A percentile compares a stretch with the other conserved stretches of the same genome.
phyloP scores from a whole-genome alignment of 345 rosid genomes.

The Abelmoschus esculentus region DNA sequence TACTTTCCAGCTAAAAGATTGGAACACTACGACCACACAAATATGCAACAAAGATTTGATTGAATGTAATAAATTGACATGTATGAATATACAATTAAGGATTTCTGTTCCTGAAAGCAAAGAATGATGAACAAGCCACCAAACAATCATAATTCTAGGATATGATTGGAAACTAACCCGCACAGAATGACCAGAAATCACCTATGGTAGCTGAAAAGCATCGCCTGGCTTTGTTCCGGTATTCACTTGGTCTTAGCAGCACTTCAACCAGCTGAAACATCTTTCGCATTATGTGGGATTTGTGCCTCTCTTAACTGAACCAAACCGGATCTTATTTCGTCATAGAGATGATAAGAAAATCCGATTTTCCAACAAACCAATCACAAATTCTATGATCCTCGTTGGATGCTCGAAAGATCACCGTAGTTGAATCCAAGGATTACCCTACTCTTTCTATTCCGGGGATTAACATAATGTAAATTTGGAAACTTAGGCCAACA shows the following conservation, averaged over 20 bases:
- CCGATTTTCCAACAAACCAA: neutral
- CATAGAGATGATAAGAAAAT: neutral
- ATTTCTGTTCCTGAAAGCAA: constrained; percentile 5
- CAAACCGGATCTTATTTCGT: constrained; percentile 2
- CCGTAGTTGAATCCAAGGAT: neutral
- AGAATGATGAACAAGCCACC: constrained; percentile 6
- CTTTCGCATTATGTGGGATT: neutral
- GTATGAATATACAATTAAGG: constrained; percentile 12
- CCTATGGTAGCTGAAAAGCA: neutral
- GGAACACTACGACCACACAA: neutral
- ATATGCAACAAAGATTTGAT: neutral
- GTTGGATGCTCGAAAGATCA: constrained; percentile 1
- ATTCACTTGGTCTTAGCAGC: neutral
- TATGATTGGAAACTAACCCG: constrained; percentile 3
- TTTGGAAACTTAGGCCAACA: constrained; percentile 11
- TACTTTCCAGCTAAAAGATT: constrained; percentile 10
- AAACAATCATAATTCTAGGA: neutral
- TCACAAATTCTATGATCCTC: neutral
- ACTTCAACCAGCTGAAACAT: neutral
- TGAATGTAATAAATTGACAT: neutral
- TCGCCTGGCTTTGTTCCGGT: neutral
- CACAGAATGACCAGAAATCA: neutral
- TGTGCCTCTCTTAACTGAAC: neutral
- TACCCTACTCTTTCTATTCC: constrained; percentile 7
- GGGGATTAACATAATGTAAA: constrained; percentile 4